A percentile compares a stretch with the other conserved stretches of the same genome.
These are phyloP conservation scores for Spinacia oleracea DNA, from an alignment of 179 eudicot species.

Conservation along the genomic window DNA sequence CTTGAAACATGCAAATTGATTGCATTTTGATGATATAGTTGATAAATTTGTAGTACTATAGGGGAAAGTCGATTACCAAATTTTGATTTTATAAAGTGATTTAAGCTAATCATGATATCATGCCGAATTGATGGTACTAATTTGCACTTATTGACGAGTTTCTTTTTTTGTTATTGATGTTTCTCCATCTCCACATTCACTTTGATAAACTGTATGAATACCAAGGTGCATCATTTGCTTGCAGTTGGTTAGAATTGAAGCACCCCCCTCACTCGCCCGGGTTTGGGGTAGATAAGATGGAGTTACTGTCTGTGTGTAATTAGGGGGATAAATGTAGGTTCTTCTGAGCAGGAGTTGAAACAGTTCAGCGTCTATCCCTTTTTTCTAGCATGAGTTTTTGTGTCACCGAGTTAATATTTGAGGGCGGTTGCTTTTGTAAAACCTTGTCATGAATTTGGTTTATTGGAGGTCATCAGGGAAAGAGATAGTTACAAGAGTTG, in stretches of 20 bases:
- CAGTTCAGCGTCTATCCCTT: background rate
- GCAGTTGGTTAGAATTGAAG: background rate
- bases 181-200: background rate
- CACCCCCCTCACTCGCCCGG: background rate
- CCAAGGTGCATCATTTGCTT: background rate
- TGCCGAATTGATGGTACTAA: background rate
- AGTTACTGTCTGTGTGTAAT: background rate
- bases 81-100: background rate
- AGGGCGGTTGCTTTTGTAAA: background rate
- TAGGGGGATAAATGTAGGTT: background rate
- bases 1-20: background rate
- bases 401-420: background rate
- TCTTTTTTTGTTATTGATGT: background rate
- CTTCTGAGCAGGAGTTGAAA: background rate
- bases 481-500: background rate
- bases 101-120: background rate
- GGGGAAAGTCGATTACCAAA: background rate
- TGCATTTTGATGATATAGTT: background rate
- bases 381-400: background rate
- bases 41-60: background rate
- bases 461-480: background rate
- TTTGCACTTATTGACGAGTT: background rate
- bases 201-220: background rate
- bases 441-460: too few species aligned
- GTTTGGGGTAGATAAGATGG: background rate